Percentiles rank a stretch among this genome's conserved stretches.
These are phyloP conservation scores for Thelephora aurantiotincta DNA, from an alignment of 768 basidiomycete genomes.

Conservation along the genomic window DNA sequence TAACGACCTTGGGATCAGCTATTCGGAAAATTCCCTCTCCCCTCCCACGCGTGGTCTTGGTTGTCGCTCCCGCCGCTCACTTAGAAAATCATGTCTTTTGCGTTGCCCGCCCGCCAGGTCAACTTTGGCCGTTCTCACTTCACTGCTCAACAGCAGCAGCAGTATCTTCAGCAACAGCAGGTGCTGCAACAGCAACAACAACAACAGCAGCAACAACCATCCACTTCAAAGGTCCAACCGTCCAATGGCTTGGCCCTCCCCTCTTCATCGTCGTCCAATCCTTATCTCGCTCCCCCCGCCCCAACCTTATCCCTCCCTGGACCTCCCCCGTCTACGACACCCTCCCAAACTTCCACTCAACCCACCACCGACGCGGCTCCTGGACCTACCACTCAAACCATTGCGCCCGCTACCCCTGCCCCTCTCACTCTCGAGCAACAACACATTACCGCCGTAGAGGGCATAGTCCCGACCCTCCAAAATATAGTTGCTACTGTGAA, in stretches of 20 bases:
- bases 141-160: slow-evolving; percentile 16
- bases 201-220: slow-evolving; percentile 30
- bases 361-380: slow-evolving; percentile 28
- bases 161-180: slow-evolving; percentile 26
- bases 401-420: slow-evolving; percentile 52
- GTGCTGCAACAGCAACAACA: slow-evolving; percentile 24
- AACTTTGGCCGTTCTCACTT: slow-evolving; percentile 55
- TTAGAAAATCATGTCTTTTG: slow-evolving; percentile 32
- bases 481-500: slow-evolving; percentile 99
- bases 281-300: slow-evolving; percentile 20
- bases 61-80: background rate
- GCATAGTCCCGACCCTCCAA: slow-evolving; percentile 97
- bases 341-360: slow-evolving; percentile 16
- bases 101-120: slow-evolving; percentile 65
- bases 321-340: slow-evolving; percentile 22
- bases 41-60: too few species aligned
- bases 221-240: slow-evolving; percentile 20
- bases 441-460: slow-evolving; percentile 93
- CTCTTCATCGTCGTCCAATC: slow-evolving; percentile 19
- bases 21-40: too few species aligned
- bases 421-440: slow-evolving; percentile 82
- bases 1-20: too few species aligned
- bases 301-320: slow-evolving; percentile 16
- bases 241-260: slow-evolving; percentile 47
- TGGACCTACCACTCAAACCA: slow-evolving; percentile 42